Percentiles rank a stretch among this genome's conserved stretches.
These are phyloP conservation scores for Globisporangium radiosum DNA, from an alignment of 352 stramenopile genomes.

Conservation along the genomic window DNA sequence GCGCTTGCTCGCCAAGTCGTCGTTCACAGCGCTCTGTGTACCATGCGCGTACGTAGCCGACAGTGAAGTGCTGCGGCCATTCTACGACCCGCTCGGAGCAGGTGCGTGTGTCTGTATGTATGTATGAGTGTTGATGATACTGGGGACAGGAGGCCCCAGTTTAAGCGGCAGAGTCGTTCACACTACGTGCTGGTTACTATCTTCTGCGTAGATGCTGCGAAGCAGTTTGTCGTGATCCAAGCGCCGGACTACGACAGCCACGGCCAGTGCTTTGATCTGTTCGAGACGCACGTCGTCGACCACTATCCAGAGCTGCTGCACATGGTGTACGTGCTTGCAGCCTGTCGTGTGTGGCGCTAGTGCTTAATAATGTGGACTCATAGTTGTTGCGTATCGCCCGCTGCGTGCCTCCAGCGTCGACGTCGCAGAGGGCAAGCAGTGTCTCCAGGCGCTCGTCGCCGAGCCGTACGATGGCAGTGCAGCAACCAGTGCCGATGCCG, in stretches of 20 bases:
- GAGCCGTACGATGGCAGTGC: conserved; percentile 5
- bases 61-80: conserved; percentile 4
- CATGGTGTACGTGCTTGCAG: background rate
- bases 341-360: background rate
- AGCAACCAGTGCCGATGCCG: conserved; percentile 4
- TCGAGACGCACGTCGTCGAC: conserved; percentile 17
- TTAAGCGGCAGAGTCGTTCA: background rate
- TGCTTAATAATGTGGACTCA: too few relatives aligned
- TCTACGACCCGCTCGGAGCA: conserved; percentile 10
- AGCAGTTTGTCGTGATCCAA: conserved; percentile 27
- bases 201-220: conserved; percentile 21
- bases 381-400: background rate
- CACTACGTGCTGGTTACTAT: background rate
- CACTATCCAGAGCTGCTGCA: conserved; percentile 1
- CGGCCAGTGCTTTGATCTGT: conserved; percentile 5
- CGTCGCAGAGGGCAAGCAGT: background rate
- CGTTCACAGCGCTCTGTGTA: conserved; percentile 8
- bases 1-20: conserved; percentile 2
- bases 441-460: background rate
- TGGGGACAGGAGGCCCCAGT: background rate
- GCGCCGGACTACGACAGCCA: conserved; percentile 20
- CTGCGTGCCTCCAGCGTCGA: background rate
- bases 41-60: conserved; percentile 2
- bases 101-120: conserved; percentile 8
- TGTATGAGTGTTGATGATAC: background rate